These are phyloP conservation scores for Penicillium chermesinum DNA, from an alignment of 495 filamentous ascomycete genomes.

Conservation along the genomic window DNA sequence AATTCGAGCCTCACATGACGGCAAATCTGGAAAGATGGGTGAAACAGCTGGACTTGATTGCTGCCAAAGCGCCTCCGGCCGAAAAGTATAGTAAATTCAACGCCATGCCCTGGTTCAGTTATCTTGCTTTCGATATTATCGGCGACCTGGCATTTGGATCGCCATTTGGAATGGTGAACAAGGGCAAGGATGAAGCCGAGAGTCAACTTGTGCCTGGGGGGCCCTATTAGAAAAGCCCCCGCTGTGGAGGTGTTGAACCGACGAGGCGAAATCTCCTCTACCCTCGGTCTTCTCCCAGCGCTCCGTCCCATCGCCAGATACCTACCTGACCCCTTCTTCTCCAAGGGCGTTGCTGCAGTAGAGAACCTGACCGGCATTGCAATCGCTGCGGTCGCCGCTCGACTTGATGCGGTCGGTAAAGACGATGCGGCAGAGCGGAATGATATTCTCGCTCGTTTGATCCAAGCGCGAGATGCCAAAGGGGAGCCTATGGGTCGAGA, in stretches of 20 bases:
- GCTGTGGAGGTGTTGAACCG: constrained; percentile 37
- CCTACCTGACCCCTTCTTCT: constrained; percentile 38
- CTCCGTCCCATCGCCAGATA: constrained; percentile 34
- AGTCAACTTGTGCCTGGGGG: constrained; percentile 25
- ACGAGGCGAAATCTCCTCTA: constrained; percentile 35
- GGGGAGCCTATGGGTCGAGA: constrained; percentile 60
- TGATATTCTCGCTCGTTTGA: constrained; percentile 68
- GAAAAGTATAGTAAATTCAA: constrained; percentile 50
- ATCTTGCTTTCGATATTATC: constrained; percentile 63
- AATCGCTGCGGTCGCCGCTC: constrained; percentile 62
- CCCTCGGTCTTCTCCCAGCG: constrained; percentile 30
- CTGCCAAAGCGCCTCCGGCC: constrained; percentile 2
- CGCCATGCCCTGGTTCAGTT: constrained; percentile 79
- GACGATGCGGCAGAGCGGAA: constrained; percentile 40
- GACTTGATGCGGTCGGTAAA: constrained; percentile 52
- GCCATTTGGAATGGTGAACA: constrained; percentile 38
- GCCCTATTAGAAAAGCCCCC: constrained; percentile 26
- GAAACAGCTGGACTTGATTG: constrained; percentile 57
- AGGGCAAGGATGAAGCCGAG: constrained; percentile 44
- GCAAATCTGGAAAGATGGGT: constrained; percentile 63
- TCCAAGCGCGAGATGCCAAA: constrained; percentile 72
- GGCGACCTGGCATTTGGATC: constrained; percentile 33
- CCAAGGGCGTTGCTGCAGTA: constrained; percentile 31
- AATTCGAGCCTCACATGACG: constrained; percentile 76
- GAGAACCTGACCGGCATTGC: constrained; percentile 48